phyloP scores from a whole-genome alignment of 495 filamentous ascomycete genomes.

The Aspergillus ellipticus region DNA sequence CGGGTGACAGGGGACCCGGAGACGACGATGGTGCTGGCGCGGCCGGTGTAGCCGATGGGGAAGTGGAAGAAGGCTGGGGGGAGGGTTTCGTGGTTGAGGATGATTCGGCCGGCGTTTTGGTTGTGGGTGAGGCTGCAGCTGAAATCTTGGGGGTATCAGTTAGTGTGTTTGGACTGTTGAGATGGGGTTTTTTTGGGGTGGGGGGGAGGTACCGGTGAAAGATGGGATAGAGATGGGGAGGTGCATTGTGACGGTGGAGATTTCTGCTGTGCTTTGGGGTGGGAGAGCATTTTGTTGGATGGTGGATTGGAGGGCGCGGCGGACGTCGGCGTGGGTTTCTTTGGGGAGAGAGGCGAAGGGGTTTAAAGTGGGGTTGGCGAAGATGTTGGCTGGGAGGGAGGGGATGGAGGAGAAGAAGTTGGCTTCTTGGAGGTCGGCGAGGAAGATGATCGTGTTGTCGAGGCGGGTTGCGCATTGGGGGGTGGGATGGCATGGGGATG shows the following conservation, averaged over 20 bases:
- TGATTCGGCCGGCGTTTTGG: constrained; percentile 26
- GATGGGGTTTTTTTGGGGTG: not conserved
- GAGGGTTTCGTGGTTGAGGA: constrained; percentile 33
- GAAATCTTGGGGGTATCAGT: constrained; percentile 56
- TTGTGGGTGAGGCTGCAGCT: constrained; percentile 48
- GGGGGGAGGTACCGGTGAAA: constrained; percentile 45
- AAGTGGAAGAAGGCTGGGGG: constrained; percentile 33
- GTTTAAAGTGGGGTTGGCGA: constrained; percentile 60
- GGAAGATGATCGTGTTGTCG: constrained; percentile 27
- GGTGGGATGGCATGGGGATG: constrained; percentile 44
- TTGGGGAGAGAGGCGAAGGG: constrained; percentile 68
- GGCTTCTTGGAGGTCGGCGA: constrained; percentile 52
- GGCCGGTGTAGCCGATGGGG: constrained; percentile 61
- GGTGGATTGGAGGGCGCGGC: constrained; percentile 29
- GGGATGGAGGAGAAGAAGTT: constrained; percentile 17
- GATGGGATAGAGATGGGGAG: constrained; percentile 75
- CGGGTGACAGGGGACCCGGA: constrained; percentile 67
- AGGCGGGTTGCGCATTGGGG: constrained; percentile 36
- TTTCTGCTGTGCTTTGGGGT: constrained; percentile 43
- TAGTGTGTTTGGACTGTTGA: not conserved
- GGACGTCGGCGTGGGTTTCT: constrained; percentile 58
- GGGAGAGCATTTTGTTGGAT: constrained; percentile 50
- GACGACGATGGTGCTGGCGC: constrained; percentile 67
- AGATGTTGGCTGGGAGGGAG: constrained; percentile 18
- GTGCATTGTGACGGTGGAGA: constrained; percentile 60